Evolutionary conservation across 108 stramenopile species (phyloP).

Genomic region (Cafeteria roenbergensis): DNA sequence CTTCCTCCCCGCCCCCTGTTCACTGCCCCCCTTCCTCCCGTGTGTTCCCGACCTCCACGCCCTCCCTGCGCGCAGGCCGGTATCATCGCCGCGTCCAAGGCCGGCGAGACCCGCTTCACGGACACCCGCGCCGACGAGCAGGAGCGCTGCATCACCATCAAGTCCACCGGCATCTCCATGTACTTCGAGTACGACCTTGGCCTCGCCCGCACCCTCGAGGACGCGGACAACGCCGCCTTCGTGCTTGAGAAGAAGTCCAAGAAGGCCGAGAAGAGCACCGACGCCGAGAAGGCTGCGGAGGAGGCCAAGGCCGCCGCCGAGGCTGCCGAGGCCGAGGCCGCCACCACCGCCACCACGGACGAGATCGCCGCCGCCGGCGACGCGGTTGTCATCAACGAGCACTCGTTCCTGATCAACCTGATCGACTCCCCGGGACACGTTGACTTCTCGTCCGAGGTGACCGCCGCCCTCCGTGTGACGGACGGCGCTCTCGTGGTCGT

Average conservation of each 20-base stretch:
- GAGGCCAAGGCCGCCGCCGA: constrained; percentile 49
- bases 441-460: constrained; percentile 99
- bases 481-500: constrained; percentile 99
- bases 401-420: constrained; percentile 96
- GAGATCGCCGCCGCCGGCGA: constrained; percentile 10
- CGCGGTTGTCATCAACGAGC: constrained; percentile 76
- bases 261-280: constrained; percentile 34
- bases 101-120: constrained; percentile 96
- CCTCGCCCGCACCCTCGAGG: constrained; percentile 10
- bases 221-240: constrained; percentile 34
- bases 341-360: constrained; percentile 18
- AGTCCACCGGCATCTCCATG: constrained; percentile 99
- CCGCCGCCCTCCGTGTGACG: constrained; percentile 98
- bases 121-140: constrained; percentile 99
- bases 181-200: constrained; percentile 96
- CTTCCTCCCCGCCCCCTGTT: too few relatives aligned
- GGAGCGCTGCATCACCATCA: constrained; percentile 99
- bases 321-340: constrained; percentile 18
- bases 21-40: too few relatives aligned
- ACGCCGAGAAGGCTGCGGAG: constrained; percentile 45
- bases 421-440: constrained; percentile 99
- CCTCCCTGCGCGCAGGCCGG: too few relatives aligned
- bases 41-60: too few relatives aligned
- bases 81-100: constrained; percentile 95
- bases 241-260: neutral